Base-by-base conservation (phyloP, 345 rosid genomes). In the Kernera saxatilis region DNA sequence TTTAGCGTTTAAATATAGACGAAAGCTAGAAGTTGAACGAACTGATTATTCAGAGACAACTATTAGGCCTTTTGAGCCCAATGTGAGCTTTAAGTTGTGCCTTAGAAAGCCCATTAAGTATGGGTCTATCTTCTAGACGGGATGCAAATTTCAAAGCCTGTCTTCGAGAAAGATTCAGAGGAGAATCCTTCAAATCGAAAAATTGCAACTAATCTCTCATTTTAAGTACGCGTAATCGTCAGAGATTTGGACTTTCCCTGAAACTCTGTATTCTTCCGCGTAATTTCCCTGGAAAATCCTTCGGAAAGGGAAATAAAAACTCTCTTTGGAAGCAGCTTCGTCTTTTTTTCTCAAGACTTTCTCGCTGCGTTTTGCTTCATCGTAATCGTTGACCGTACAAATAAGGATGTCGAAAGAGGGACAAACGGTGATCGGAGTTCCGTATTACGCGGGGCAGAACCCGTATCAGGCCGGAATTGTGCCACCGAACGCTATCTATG, bases 401-500 rank as follows among this genome's bases (percentile, higher is more conserved):
- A 4, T 0, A 9, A 59, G 9, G 3, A 86, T 86, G 96, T 72
- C 84, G 51, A 83, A 77, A 76, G 75, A 78, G 21, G 85, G 82
- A 11, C 70, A 82, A 73, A 82, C 90, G 41, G 94, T 75, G 46
- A 17, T 88, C 52, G 97, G 99, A 22, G 82, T 94, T 27, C 96
- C 96, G 21, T 85, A 85, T 77, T 85, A 79, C 78, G 80, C 72
- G 18, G 87, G 82, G 0, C 70, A 78, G 40, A 91, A 93, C 64
- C 91, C 88, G 4, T 84, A 89, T 74, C 95, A 91, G 37, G 87
- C 83, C 51, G 96, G 97, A 32, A 40, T 64, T 5, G 77, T 86
- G 54, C 97, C 96, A 18, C 96, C 90, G 9, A 82, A 84, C 77
- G 96, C 95, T 37, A 71, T 89, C 51, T 76, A 76, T 49, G 87